These are phyloP conservation scores for Linderniella brevidens DNA, from an alignment of 257 asterid genomes.

Conservation along the genomic window DNA sequence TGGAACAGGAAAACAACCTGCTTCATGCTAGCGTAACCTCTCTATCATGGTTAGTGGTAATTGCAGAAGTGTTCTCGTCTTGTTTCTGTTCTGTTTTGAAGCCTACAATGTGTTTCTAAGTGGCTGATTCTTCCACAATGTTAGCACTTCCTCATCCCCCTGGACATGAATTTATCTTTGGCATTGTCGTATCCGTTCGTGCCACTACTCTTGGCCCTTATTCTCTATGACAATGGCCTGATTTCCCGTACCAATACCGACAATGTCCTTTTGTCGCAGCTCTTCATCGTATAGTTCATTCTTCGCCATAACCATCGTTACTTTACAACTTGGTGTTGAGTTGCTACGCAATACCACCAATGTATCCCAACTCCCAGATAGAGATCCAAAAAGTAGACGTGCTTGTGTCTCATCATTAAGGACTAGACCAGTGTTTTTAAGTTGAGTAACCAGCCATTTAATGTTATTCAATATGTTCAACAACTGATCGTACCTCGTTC, in stretches of 20 bases:
- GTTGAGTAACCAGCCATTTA: background rate
- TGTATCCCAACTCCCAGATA: background rate
- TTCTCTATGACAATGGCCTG: background rate
- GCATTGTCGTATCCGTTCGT: too few relatives aligned
- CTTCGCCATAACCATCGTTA: background rate
- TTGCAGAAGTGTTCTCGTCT: background rate
- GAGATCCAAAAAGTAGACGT: background rate
- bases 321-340: background rate
- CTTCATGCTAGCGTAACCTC: background rate
- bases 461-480: background rate
- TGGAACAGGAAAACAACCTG: background rate
- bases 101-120: background rate
- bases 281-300: background rate
- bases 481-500: background rate
- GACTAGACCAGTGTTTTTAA: background rate
- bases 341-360: background rate
- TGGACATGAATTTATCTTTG: background rate
- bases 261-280: background rate
- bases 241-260: background rate
- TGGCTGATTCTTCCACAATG: background rate
- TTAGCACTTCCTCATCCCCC: background rate
- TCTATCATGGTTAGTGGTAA: background rate
- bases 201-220: background rate
- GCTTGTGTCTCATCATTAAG: background rate
- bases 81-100: background rate